phyloP scores from a whole-genome alignment of 805 yeast species.

The Suhomyces xylopsoci region DNA sequence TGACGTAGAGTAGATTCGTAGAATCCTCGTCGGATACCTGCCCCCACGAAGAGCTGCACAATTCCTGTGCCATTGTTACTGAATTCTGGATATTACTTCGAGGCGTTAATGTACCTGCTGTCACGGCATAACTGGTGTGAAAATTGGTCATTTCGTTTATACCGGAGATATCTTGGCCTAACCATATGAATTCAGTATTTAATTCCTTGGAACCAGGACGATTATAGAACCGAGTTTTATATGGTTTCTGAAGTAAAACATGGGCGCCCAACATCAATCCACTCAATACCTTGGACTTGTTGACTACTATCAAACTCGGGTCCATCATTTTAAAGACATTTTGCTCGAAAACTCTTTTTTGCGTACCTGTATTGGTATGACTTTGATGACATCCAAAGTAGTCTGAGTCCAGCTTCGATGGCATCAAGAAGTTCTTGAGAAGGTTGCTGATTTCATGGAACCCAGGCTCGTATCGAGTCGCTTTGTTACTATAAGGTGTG shows the following conservation, averaged over 20 bases:
- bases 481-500: constrained; percentile 15
- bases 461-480: constrained; percentile 22
- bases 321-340: constrained; percentile 25
- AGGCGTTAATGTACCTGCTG: constrained; percentile 32
- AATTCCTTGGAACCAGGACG: constrained; percentile 1
- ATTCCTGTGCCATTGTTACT: constrained; percentile 23
- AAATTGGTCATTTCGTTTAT: constrained; percentile 17
- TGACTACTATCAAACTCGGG: constrained; percentile 25
- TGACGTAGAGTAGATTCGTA: constrained; percentile 24
- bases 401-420: constrained; percentile 15
- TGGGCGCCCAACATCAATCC: constrained; percentile 28
- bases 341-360: constrained; percentile 20
- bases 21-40: constrained; percentile 27
- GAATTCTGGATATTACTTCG: constrained; percentile 13
- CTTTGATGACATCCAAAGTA: constrained; percentile 17
- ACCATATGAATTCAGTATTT: constrained; percentile 27
- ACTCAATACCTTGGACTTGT: constrained; percentile 22
- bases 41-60: constrained; percentile 39
- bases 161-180: constrained; percentile 34
- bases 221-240: constrained; percentile 18
- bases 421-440: constrained; percentile 19
- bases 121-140: constrained; percentile 23
- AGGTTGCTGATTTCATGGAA: constrained; percentile 27
- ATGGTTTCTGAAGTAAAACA: constrained; percentile 20
- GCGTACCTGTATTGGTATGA: constrained; percentile 7